Conservation (phyloP, 2,329 filamentous ascomycete genomes). For the Pseudodiploospora longispora region DNA sequence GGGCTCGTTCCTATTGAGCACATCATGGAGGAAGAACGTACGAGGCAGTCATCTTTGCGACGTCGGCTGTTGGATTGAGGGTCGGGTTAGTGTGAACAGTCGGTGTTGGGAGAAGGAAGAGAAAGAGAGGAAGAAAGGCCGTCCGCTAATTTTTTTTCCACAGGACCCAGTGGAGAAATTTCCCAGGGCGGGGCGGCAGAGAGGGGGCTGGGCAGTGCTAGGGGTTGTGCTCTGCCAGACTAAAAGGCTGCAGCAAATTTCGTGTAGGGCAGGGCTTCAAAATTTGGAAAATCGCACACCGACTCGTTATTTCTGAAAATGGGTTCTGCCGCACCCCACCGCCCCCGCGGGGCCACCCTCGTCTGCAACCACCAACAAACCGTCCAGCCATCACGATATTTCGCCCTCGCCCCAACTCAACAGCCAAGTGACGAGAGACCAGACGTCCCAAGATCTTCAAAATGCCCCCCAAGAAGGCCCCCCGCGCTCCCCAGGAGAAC, state of each 20-base stretch:
- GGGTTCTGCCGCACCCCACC: slow-evolving; percentile 31
- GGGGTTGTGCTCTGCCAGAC: not conserved
- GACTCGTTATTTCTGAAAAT: slow-evolving; percentile 7
- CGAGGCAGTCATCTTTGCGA: slow-evolving; percentile 42
- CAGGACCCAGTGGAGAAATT: slow-evolving; percentile 2
- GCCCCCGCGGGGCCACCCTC: slow-evolving; percentile 18
- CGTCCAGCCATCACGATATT: slow-evolving; percentile 16
- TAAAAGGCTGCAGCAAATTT: slow-evolving; percentile 4
- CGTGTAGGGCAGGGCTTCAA: slow-evolving; percentile 27
- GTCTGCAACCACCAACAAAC: slow-evolving; percentile 16
- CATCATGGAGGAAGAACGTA: slow-evolving; percentile 39
- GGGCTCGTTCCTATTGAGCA: slow-evolving; percentile 31
- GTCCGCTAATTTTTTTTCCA: slow-evolving; percentile 12
- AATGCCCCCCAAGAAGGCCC: slow-evolving; percentile 93
- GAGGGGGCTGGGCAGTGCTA: not conserved
- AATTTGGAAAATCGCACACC: slow-evolving; percentile 12
- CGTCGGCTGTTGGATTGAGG: slow-evolving; percentile 26
- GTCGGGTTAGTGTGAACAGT: slow-evolving; percentile 30
- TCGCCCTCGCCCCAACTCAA: slow-evolving; percentile 23
- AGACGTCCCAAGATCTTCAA: slow-evolving; percentile 37
- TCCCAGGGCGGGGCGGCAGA: slow-evolving; percentile 4
- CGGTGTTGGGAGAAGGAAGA: slow-evolving; percentile 16
- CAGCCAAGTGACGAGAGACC: slow-evolving; percentile 27
- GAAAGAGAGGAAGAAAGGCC: slow-evolving; percentile 5
- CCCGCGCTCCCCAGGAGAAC: slow-evolving; percentile 85